Evolutionary conservation across 2,329 filamentous ascomycete species (phyloP), one percentile per base, ranked within the genome.

Genomic region (Pseudogymnoascus pannorum): DNA sequence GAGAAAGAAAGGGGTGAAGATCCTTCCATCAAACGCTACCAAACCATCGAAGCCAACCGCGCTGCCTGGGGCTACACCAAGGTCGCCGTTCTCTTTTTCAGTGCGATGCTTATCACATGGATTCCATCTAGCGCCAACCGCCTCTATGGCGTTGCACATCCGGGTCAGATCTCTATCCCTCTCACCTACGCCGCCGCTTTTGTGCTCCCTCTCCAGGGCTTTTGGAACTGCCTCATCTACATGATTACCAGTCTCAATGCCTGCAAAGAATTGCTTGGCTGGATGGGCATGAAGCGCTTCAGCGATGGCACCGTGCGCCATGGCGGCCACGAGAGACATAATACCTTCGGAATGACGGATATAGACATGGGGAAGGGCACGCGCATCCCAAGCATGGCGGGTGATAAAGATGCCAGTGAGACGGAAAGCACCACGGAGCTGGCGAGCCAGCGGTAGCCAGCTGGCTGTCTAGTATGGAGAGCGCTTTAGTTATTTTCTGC

Each of bases 171-270:
- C 0, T 80, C 78, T 6, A 79, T 86, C 26, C 76, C 79, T 0
- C 81, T 94, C 22, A 85, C 90, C 68, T 85, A 88, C 65, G 82
- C 86, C 65, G 87, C 87, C 20, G 85, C 88, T 0, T 80, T 91
- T 40, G 89, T 94, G 1, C 79, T 95, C 7, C 90, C 91, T 0
- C 79, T 92, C 0, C 91, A 95, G 71, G 91, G 91, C 0, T 89
- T 92, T 68, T 94, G 90, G 89, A 95, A 95, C 71, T 83, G 86
- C 16, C 73, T 89, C 62, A 91, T 95, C 66, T 95, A 94, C 73
- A 75, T 85, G 14, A 79, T 83, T 9, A 91, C 88, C 1, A 90
- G 87, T 5, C 83, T 85, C 78, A 74, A 81, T 58, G 86, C 86
- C 0, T 86, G 85, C 69, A 80, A 80, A 70, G 73, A 74, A 31